These are phyloP conservation scores for Apiospora aurea DNA, from an alignment of 2,329 filamentous ascomycete species.

Conservation along the genomic window DNA sequence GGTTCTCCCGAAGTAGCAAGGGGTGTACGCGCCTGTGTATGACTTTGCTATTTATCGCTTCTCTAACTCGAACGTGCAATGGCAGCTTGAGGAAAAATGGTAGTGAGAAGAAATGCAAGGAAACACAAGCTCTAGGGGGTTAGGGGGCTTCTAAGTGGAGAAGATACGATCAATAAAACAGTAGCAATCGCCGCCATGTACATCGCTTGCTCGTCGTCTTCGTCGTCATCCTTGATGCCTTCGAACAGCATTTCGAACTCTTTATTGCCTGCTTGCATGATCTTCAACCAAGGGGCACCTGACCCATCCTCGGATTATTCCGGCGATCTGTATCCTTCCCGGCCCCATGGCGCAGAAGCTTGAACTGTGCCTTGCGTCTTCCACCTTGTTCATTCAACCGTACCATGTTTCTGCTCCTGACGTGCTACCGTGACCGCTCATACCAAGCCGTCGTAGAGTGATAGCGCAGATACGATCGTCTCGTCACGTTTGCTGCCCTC, in stretches of 20 bases:
- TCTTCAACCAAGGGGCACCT: neutral
- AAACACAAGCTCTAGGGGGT: neutral
- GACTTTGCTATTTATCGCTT: neutral
- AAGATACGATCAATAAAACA: constrained; percentile 22
- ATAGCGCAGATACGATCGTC: constrained; percentile 96
- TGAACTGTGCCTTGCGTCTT: constrained; percentile 12
- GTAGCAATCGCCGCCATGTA: constrained; percentile 13
- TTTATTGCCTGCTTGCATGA: neutral
- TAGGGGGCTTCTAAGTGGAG: constrained; percentile 8
- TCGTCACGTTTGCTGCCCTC: constrained; percentile 98
- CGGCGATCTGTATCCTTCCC: constrained; percentile 11
- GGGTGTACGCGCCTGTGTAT: neutral
- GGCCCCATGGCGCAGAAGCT: neutral
- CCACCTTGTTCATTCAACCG: neutral
- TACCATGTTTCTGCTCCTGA: constrained; percentile 10
- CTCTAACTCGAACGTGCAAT: constrained; percentile 1
- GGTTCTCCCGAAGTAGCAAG: neutral
- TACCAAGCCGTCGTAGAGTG: constrained; percentile 94
- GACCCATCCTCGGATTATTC: neutral
- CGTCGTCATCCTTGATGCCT: neutral
- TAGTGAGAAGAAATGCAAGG: neutral
- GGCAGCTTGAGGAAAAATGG: neutral
- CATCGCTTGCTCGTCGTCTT: neutral
- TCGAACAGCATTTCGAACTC: neutral
- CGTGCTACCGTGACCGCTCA: constrained; percentile 46